Percentiles rank a stretch among this genome's conserved stretches.
Evolutionary conservation across 2,329 filamentous ascomycete genomes (phyloP).

Genomic region (Leptographium radiaticola): DNA sequence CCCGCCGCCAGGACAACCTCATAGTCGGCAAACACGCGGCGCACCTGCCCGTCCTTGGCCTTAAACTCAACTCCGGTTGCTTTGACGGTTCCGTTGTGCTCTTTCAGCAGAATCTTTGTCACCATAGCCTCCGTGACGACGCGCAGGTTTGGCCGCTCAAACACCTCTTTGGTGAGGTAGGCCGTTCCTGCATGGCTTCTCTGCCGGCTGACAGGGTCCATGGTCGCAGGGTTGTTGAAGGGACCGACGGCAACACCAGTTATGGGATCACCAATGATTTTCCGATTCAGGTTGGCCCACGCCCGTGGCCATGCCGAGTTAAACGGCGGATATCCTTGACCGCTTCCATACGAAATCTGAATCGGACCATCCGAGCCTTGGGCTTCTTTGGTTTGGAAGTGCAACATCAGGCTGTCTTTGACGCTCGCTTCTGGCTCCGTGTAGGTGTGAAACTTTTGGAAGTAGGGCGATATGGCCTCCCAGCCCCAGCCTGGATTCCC

Average conservation of each 20-base stretch:
- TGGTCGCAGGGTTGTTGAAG: slow-evolving; percentile 1
- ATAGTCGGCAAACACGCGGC: neutral
- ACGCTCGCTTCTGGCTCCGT: neutral
- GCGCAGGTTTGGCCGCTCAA: neutral
- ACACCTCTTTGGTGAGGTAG: neutral
- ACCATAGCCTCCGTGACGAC: slow-evolving; percentile 1
- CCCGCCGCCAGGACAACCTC: slow-evolving; percentile 31
- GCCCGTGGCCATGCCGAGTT: neutral
- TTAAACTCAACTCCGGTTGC: slow-evolving; percentile 1
- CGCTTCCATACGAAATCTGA: neutral
- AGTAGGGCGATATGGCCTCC: slow-evolving; percentile 15
- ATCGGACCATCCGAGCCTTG: neutral
- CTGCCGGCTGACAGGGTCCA: neutral
- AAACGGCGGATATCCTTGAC: neutral
- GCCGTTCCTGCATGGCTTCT: neutral
- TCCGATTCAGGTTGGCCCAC: neutral
- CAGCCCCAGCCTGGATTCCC: slow-evolving; percentile 46
- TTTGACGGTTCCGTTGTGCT: neutral
- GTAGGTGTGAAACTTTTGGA: slow-evolving; percentile 8
- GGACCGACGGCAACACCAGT: neutral
- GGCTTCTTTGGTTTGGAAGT: neutral
- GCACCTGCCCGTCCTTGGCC: neutral
- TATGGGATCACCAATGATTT: neutral
- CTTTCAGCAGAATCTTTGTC: neutral
- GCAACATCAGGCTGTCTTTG: neutral